Percentiles rank a stretch among this genome's conserved stretches.
phyloP scores from a whole-genome alignment of 148 eudicot genomes.

The Vaccinium darrowii region DNA sequence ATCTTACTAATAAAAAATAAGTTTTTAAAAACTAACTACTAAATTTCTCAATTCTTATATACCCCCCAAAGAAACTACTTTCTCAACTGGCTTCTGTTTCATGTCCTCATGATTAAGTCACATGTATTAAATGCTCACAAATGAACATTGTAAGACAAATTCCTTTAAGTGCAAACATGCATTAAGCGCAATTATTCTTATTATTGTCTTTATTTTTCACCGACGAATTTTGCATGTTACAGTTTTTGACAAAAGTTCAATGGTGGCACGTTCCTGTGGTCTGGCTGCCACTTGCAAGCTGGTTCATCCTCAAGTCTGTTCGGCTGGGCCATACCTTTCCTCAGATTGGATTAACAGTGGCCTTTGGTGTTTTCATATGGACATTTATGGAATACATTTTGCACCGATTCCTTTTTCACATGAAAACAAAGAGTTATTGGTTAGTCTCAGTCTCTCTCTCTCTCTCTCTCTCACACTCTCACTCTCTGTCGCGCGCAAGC shows the following conservation, averaged over 20 bases:
- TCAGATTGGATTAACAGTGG: constrained; percentile 43
- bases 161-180: too few species aligned
- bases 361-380: constrained; percentile 72
- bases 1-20: not conserved
- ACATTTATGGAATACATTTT: constrained; percentile 74
- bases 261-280: constrained; percentile 85
- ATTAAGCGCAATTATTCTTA: too few species aligned
- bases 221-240: constrained; percentile 23
- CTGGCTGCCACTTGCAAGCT: constrained; percentile 88
- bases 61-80: too few species aligned
- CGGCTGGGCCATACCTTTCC: constrained; percentile 49
- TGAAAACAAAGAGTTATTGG: constrained; percentile 85
- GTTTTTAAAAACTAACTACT: too few species aligned
- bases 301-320: constrained; percentile 45
- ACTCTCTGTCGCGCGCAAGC: too few species aligned
- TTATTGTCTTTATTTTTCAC: too few species aligned
- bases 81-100: too few species aligned
- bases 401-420: constrained; percentile 93
- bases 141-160: too few species aligned
- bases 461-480: too few species aligned
- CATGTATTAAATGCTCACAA: too few species aligned
- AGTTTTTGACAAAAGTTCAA: constrained; percentile 68
- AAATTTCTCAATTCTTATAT: too few species aligned
- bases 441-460: constrained; percentile 16
- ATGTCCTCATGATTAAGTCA: too few species aligned